These are phyloP conservation scores for Syzygium aqueum DNA, from an alignment of 345 rosid genomes.

Conservation along the genomic window DNA sequence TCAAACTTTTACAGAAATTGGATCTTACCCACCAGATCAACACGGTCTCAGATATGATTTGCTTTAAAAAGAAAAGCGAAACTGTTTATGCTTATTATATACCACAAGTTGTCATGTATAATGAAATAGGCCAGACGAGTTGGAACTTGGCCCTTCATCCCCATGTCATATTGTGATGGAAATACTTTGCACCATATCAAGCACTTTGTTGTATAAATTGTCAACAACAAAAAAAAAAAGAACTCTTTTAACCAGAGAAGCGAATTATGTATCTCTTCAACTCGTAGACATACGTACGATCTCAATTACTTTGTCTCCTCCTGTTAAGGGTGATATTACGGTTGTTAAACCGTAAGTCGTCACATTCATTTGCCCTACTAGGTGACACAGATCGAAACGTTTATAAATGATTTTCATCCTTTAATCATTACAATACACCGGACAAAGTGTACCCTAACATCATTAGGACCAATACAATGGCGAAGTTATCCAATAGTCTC, in stretches of 20 bases:
- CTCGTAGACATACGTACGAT: rapidly evolving
- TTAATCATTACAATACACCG: neutral
- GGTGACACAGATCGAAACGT: rapidly evolving
- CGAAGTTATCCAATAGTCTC: neutral
- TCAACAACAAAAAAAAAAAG: neutral
- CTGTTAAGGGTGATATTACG: neutral
- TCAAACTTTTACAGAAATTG: neutral
- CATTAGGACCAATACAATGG: neutral
- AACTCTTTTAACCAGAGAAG: neutral
- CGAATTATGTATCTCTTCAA: neutral
- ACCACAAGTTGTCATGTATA: neutral
- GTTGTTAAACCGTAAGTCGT: neutral
- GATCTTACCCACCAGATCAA: neutral
- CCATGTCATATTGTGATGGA: neutral
- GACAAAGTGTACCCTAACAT: neutral
- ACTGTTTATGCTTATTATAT: neutral
- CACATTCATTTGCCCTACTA: neutral
- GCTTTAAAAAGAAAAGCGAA: neutral
- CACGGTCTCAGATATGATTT: neutral
- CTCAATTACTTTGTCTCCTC: neutral
- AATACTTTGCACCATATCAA: neutral
- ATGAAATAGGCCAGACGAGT: neutral
- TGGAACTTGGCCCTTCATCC: neutral
- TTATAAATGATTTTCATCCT: neutral
- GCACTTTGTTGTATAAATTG: neutral